Base-by-base conservation (phyloP, 1,284 basidiomycete species). In the Ganoderma leucocontextum region DNA sequence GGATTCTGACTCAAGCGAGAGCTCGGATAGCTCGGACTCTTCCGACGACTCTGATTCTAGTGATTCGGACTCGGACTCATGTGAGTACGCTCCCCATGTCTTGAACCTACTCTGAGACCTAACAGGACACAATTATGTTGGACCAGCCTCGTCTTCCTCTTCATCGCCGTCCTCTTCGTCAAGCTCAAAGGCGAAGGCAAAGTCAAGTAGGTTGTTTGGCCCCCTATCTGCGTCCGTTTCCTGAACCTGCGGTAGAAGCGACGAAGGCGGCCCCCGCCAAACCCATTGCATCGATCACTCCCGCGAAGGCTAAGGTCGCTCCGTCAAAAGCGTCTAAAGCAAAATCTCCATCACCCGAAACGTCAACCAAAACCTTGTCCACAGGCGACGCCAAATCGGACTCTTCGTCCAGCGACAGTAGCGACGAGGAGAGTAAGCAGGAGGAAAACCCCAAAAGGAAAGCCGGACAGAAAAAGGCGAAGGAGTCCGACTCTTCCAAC, bases 331-430 rank as follows among this genome's bases (percentile, higher is more conserved):
- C 57, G 4, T 42, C 67, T 10, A 71, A 71, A 19, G 63, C 61
- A 19, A 67, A 67, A 39, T 52, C 69, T 22, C 63, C 69, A 0
- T 67, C 70, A 1, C 65, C 74, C 17, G 60, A 70, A 2, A 39
- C 60, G 33, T 78, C 76, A 2, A 77, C 75, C 66, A 70, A 75
- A 63, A 78, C 77, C 1, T 71, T 78, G 0, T 74, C 75, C 9
- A 75, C 72, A 10, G 72, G 66, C 52, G 69, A 63, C 52, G 58
- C 67, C n/a, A 60, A 67, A 17, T 67, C 73, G 5, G 63, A 70
- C 25, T 72, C 70, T 38, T 39, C 57, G 57, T 59, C 57, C 17
- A 59, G 64, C 57, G 60, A 63, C 13, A 67, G 59, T 58, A 63
- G 62, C 38, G 64, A 53, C 10, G 58, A 66, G 47, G 64, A 69